Base-by-base conservation (phyloP, 2,329 filamentous ascomycete genomes). In the Penicillium sp. region DNA sequence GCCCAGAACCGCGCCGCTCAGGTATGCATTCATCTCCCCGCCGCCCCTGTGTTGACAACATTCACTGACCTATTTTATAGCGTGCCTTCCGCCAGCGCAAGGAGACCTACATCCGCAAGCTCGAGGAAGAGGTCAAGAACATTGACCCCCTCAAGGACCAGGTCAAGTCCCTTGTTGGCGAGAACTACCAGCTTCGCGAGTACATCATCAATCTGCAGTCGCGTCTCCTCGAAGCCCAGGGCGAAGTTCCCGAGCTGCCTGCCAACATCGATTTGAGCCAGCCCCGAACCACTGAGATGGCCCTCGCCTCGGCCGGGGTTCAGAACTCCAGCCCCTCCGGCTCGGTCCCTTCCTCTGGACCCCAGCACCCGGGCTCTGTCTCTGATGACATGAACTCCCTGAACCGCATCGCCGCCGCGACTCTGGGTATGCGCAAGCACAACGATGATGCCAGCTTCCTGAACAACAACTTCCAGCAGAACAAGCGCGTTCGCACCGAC, bases 1-100 rank as follows among this genome's bases (percentile, higher is more conserved):
- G 94, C 94, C 9, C 94, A 99, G 72, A 99, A 99, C 70, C 83
- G 94, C 71, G 94, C 93, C 65, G 94, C 94, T 50, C 94, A 99
- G 86, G 94, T 97, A 83, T 69, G 87, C 32, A 49, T 38, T 18
- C 27, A 13, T 7, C 34, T n/a, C n/a, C 34, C 18, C 18, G 18
- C 18, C 18, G 18, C 18, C 34, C 13, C 13, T 6, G 5, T n/a
- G 3, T 36, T n/a, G 13, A 8, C 24, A 21, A 10, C 0, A 39
- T 43, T 53, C 18, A 46, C 62, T 64, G 48, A 68, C 45, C 39
- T 9, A 10, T 2, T 5, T 40, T 57, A 61, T 66, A 99, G 93
- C 86, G 94, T 72, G 94, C 94, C 40, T 99, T 99, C 76, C 90
- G 94, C 40, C 92, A 97, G 77, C 89, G 94, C 59, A 99, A 99